Base-by-base conservation (phyloP, 768 basidiomycete species). In the Lyophyllum atratum region DNA sequence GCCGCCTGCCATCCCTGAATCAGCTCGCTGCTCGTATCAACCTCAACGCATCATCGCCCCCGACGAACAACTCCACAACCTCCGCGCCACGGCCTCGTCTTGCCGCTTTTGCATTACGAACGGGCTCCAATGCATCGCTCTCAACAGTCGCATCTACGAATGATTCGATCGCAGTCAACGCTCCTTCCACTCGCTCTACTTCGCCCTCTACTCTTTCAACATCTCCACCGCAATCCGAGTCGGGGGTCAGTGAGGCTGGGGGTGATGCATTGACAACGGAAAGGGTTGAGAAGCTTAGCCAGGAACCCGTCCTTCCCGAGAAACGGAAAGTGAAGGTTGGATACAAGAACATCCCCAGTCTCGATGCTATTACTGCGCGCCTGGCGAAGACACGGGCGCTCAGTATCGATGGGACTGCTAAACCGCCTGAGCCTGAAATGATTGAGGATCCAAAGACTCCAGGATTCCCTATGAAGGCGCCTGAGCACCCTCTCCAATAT, bases 271-370 rank as follows among this genome's bases (percentile, higher is more conserved):
- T 91, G 56, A 92, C 89, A 2, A 72, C 77, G 3, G 90, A 92
- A 65, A 83, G 78, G 49, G 76, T 92, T 31, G 83, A 86, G 55
- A 80, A 84, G 69, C 79, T 85, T 10, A 81, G 89, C 61, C 76
- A 83, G 60, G 85, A 87, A 70, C 81, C 74, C 15, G 40, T 63
- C 0, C 54, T 66, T 11, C 56, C 66, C 2, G 66, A 72, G 21
- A 55, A 66, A 52, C 59, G 77, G 60, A 73, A 71, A 57, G 67
- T 67, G 60, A 78, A 76, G 65, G 74, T 78, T n/a, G 92, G 92
- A 22, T 93, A 92, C 74, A 93, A 92, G 85, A 93, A 92, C 66
- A 89, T 93, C 43, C 92, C 92, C 14, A 85, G 83, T 59, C 82
- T 94, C 52, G 91, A 93, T 66, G 90, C 89, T 26, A 93, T 94